Evolutionary conservation across 1,284 basidiomycete genomes (phyloP).

Genomic region (Taiwanofungus camphoratus): DNA sequence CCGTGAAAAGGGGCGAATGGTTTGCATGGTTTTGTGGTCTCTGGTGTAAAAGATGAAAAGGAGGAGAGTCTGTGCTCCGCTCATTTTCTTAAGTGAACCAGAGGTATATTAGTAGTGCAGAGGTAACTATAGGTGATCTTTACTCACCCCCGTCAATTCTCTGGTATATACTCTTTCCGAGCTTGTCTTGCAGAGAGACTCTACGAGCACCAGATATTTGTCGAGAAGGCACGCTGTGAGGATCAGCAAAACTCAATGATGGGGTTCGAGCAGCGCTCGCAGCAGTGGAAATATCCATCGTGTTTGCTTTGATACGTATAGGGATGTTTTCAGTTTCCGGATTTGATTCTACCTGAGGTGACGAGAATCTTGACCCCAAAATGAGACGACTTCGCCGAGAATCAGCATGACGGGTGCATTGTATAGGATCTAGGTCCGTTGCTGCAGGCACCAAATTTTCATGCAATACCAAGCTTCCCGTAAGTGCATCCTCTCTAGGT

Average conservation of each 20-base stretch:
- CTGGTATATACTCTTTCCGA: constrained; percentile 19
- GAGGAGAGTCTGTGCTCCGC: no score
- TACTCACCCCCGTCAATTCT: constrained; percentile 14
- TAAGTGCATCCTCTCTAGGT: no score
- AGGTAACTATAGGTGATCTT: background rate
- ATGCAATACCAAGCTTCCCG: no score
- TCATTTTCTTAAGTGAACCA: no score
- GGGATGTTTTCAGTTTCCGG: background rate
- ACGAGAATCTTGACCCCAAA: constrained; percentile 9
- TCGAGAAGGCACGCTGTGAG: background rate
- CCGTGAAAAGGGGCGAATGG: background rate
- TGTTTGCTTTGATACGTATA: no score
- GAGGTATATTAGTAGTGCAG: no score
- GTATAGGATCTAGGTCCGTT: constrained; percentile 4
- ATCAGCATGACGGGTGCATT: constrained; percentile 8
- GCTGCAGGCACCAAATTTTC: background rate
- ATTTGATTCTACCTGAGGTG: constrained; percentile 6
- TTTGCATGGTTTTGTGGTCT: constrained; percentile 2
- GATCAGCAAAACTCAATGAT: no score
- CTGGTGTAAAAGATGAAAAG: background rate
- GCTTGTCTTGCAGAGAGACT: constrained; percentile 10
- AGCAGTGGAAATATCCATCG: no score
- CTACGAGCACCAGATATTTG: background rate
- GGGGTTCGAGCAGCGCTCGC: no score
- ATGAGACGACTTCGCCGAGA: constrained; percentile 13